These are phyloP conservation scores for Pleurotus djamor DNA, from an alignment of 768 basidiomycete genomes.

Conservation along the genomic window DNA sequence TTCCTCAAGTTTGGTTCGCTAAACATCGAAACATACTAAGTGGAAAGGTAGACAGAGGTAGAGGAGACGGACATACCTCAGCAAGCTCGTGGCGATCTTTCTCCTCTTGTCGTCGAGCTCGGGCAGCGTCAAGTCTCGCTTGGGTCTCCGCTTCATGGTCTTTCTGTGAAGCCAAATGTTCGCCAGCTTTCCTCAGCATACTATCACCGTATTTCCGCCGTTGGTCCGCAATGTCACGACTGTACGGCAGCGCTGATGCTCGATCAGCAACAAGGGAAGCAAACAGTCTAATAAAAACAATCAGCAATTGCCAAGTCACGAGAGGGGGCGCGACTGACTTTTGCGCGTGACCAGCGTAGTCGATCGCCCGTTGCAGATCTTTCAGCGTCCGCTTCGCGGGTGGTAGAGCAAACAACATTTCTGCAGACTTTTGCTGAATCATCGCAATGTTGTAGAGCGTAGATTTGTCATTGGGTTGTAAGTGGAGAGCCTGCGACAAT, in stretches of 20 bases:
- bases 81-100: conserved; percentile 58
- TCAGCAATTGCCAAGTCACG: not conserved
- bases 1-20: conserved; percentile 65
- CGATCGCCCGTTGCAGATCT: conserved; percentile 76
- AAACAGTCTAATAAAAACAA: conserved; percentile 59
- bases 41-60: not conserved
- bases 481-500: conserved; percentile 66
- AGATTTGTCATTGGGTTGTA: conserved; percentile 88
- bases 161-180: conserved; percentile 71
- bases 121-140: conserved; percentile 73
- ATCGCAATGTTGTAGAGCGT: conserved; percentile 95
- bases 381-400: conserved; percentile 76
- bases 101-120: conserved; percentile 79
- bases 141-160: conserved; percentile 70
- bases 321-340: conserved; percentile 46
- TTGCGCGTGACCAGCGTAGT: conserved; percentile 83
- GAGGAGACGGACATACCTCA: conserved; percentile 49
- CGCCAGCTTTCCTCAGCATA: conserved; percentile 79
- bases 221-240: conserved; percentile 83
- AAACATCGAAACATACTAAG: conserved; percentile 4
- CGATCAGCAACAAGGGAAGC: conserved; percentile 77
- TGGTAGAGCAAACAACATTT: conserved; percentile 75
- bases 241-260: conserved; percentile 74
- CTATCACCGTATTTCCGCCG: conserved; percentile 87
- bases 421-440: conserved; percentile 96